phyloP scores from a whole-genome alignment of 2,329 filamentous ascomycete genomes.

The Cercospora beticola region DNA sequence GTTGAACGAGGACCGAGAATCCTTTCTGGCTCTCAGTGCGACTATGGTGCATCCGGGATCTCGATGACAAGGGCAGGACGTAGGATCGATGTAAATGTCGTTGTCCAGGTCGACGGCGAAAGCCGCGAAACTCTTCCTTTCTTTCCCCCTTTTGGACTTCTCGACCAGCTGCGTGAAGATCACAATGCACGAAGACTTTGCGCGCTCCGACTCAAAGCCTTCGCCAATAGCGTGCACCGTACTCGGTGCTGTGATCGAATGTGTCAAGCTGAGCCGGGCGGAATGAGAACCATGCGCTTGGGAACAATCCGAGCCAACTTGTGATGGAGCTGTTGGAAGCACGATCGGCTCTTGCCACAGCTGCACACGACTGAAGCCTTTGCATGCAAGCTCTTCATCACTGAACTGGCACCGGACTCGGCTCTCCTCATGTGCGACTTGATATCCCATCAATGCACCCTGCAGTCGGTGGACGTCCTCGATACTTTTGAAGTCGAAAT shows the following conservation, averaged over 20 bases:
- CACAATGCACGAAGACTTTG: constrained; percentile 16
- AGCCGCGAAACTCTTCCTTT: constrained; percentile 17
- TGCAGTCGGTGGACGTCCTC: constrained; percentile 24
- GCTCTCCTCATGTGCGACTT: constrained; percentile 24
- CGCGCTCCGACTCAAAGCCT: constrained; percentile 18
- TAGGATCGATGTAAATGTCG: constrained; percentile 19
- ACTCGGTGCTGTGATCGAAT: constrained; percentile 17
- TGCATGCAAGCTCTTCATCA: constrained; percentile 18
- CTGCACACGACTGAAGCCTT: constrained; percentile 17
- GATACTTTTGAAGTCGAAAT: constrained; percentile 22
- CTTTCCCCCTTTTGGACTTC: background rate
- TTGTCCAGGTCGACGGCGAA: constrained; percentile 18
- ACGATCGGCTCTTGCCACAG: constrained; percentile 26
- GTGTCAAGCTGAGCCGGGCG: constrained; percentile 13
- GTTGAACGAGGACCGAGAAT: constrained; percentile 9
- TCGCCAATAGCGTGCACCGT: constrained; percentile 15
- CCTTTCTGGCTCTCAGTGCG: constrained; percentile 18
- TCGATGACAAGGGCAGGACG: constrained; percentile 20
- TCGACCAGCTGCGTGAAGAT: constrained; percentile 20
- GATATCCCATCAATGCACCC: constrained; percentile 29
- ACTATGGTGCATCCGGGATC: constrained; percentile 21
- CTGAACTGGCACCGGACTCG: constrained; percentile 23
- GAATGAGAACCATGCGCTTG: constrained; percentile 7
- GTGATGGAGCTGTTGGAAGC: background rate
- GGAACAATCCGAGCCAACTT: background rate